A percentile compares a stretch with the other conserved stretches of the same genome.
Evolutionary conservation across 2,329 filamentous ascomycete species (phyloP).

Genomic region (Fusarium incarnatum): DNA sequence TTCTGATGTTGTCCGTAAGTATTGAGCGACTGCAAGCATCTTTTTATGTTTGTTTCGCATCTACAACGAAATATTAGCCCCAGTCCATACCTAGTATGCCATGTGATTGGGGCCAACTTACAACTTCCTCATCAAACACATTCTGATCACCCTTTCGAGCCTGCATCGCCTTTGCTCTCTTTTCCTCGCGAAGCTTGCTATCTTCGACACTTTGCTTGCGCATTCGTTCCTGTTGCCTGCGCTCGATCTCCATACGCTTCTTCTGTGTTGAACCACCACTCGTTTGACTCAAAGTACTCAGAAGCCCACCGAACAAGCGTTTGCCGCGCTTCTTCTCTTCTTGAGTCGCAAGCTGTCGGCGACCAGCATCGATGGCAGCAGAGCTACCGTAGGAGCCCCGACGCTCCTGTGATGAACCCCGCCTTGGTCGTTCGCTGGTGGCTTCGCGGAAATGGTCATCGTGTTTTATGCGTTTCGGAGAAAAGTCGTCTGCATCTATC

Average conservation of each 20-base stretch:
- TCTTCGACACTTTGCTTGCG: slow-evolving; percentile 79
- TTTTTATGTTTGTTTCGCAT: slow-evolving; percentile 81
- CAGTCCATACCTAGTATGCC: neutral
- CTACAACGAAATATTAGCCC: slow-evolving; percentile 59
- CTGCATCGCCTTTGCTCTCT: slow-evolving; percentile 69
- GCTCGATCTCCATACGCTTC: slow-evolving; percentile 83
- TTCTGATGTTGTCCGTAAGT: slow-evolving; percentile 75
- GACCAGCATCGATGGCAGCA: slow-evolving; percentile 29
- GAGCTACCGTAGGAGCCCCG: slow-evolving; percentile 22
- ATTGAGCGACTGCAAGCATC: slow-evolving; percentile 76
- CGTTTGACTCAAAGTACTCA: slow-evolving; percentile 82
- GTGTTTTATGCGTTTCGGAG: slow-evolving; percentile 46
- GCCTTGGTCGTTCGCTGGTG: slow-evolving; percentile 25
- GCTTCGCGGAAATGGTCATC: slow-evolving; percentile 35
- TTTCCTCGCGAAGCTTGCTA: slow-evolving; percentile 73
- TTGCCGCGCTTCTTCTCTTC: slow-evolving; percentile 89
- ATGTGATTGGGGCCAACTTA: slow-evolving; percentile 58
- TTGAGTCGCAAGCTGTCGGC: slow-evolving; percentile 51
- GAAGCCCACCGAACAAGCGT: slow-evolving; percentile 84
- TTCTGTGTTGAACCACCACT: slow-evolving; percentile 72
- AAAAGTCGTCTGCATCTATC: slow-evolving; percentile 29
- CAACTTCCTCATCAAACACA: slow-evolving; percentile 79
- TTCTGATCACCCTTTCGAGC: slow-evolving; percentile 76
- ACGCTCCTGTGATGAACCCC: slow-evolving; percentile 26
- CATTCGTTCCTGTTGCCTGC: slow-evolving; percentile 80